Conservation (phyloP, 2,329 filamentous ascomycete species). For the Xylaria sp. region DNA sequence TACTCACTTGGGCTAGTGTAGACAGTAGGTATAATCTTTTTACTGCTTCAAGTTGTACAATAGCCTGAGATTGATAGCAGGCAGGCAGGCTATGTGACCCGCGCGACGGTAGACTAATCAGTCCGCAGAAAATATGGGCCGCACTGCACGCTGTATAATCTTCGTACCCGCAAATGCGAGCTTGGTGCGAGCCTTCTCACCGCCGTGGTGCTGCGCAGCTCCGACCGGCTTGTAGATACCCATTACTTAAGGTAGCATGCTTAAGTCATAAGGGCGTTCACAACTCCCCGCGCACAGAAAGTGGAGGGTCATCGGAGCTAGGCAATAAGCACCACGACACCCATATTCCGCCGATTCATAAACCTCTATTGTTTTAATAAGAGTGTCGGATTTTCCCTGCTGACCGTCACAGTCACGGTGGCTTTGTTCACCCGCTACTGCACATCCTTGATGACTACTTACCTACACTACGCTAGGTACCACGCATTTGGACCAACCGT, state of each 20-base stretch:
- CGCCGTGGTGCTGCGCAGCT: conserved; percentile 28
- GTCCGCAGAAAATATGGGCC: conserved; percentile 32
- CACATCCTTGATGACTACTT: conserved; percentile 32
- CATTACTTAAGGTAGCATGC: conserved; percentile 30
- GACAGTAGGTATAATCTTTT: not conserved
- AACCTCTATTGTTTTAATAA: conserved; percentile 27
- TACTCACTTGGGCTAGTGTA: not conserved
- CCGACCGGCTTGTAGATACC: conserved; percentile 17
- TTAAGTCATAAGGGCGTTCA: conserved; percentile 47
- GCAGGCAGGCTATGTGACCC: not conserved
- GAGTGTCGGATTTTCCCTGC: conserved; percentile 37
- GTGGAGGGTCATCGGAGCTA: conserved; percentile 46
- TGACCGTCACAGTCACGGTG: conserved; percentile 40
- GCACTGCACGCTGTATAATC: conserved; percentile 36
- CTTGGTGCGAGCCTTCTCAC: conserved; percentile 35
- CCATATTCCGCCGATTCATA: conserved; percentile 22
- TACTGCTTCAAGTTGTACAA: not conserved
- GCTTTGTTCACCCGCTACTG: conserved; percentile 36
- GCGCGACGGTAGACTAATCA: conserved; percentile 26
- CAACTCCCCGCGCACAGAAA: conserved; percentile 36
- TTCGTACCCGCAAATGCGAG: conserved; percentile 34
- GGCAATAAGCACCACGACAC: conserved; percentile 35
- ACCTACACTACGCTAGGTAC: not conserved
- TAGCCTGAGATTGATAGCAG: not conserved
- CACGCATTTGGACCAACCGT: conserved; percentile 9